Percentiles rank a stretch among this genome's conserved stretches.
Conservation (phyloP, 352 stramenopile genomes). For the Hyaloperonospora arabidopsidis region DNA sequence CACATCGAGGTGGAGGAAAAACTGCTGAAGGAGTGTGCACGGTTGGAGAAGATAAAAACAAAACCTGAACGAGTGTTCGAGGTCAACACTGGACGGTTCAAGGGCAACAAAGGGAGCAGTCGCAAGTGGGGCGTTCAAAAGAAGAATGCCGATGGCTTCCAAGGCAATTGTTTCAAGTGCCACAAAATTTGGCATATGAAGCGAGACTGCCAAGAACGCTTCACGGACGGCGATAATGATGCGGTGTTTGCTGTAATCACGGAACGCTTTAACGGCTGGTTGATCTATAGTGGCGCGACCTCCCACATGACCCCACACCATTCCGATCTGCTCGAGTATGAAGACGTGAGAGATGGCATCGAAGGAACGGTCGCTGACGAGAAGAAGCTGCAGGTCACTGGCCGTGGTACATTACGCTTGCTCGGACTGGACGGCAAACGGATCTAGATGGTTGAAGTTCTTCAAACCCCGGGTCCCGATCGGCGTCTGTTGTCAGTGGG, state of each 20-base stretch:
- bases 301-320: not conserved
- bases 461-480: not conserved
- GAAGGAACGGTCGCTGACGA: not conserved
- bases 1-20: constrained; percentile 23
- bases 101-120: constrained; percentile 1
- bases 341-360: not conserved
- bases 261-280: not conserved
- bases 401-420: not conserved
- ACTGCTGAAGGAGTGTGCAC: constrained; percentile 17
- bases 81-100: constrained; percentile 6
- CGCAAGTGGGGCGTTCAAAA: constrained; percentile 2
- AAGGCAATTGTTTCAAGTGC: not conserved
- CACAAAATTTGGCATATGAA: not conserved
- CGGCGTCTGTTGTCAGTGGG: not conserved
- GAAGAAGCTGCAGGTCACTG: not conserved
- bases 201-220: not conserved
- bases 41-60: constrained; percentile 12
- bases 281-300: not conserved
- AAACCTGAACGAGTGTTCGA: not conserved
- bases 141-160: constrained; percentile 2
- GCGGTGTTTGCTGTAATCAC: not conserved
- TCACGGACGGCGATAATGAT: not conserved
- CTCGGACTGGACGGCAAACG: not conserved
- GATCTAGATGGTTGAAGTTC: not conserved
- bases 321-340: not conserved